Percentiles rank a stretch among this genome's conserved stretches.
Conservation (phyloP, 345 rosid genomes). For the Combretum micranthum region DNA sequence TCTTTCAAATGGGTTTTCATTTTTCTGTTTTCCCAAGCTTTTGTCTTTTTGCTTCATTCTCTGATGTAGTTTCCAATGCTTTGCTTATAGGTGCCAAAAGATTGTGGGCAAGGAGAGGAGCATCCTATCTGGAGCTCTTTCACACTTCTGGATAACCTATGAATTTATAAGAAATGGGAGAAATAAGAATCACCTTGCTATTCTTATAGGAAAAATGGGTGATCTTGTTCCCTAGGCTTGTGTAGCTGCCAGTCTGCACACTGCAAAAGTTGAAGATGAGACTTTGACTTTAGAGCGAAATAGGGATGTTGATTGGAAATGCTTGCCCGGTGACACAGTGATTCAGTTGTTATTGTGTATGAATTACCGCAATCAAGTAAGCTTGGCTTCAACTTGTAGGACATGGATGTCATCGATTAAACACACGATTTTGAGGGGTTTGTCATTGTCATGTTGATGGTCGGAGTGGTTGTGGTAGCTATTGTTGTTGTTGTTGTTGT, state of each 20-base stretch:
- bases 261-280: slow-evolving; percentile 39
- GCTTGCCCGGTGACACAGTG: slow-evolving; percentile 67
- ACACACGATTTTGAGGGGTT: too few relatives aligned
- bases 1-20: too few relatives aligned
- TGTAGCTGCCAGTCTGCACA: slow-evolving; percentile 76
- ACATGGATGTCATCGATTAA: slow-evolving; percentile 54
- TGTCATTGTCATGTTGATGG: too few relatives aligned
- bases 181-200: slow-evolving; percentile 26
- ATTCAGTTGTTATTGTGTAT: slow-evolving; percentile 58
- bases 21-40: too few relatives aligned
- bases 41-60: slow-evolving; percentile 73
- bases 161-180: slow-evolving; percentile 63
- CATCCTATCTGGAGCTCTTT: slow-evolving; percentile 39
- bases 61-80: slow-evolving; percentile 69
- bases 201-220: slow-evolving; percentile 40
- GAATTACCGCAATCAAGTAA: slow-evolving; percentile 73
- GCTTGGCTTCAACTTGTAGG: slow-evolving; percentile 59
- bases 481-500: too few relatives aligned
- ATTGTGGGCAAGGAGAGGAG: slow-evolving; percentile 74
- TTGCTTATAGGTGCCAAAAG: slow-evolving; percentile 70
- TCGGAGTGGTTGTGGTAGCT: too few relatives aligned
- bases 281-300: slow-evolving; percentile 26
- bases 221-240: slow-evolving; percentile 90
- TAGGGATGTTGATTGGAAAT: slow-evolving; percentile 48
- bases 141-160: slow-evolving; percentile 86